These are phyloP conservation scores for Podaxis mareebaensis DNA, from an alignment of 768 basidiomycete genomes.

Conservation along the genomic window DNA sequence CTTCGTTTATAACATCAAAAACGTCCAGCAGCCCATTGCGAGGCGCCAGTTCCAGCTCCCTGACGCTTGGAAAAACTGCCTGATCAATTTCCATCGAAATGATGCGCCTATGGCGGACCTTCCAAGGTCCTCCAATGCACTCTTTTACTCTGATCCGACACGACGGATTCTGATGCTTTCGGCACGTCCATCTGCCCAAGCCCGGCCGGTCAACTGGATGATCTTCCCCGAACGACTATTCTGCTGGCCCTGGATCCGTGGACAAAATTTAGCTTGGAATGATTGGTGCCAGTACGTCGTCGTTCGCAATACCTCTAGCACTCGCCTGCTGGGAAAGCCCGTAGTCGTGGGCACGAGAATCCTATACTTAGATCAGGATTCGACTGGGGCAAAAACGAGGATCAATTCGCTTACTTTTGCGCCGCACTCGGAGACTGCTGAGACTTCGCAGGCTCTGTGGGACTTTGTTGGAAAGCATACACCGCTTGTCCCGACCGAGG, in stretches of 20 bases:
- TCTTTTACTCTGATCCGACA: constrained; percentile 60
- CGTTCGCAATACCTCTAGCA: constrained; percentile 40
- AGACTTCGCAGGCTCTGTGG: constrained; percentile 36
- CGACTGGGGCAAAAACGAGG: constrained; percentile 25
- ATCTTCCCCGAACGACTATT: constrained; percentile 58
- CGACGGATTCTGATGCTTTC: constrained; percentile 49
- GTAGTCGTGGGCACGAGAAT: constrained; percentile 48
- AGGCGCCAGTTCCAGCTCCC: constrained; percentile 61
- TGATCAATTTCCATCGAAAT: constrained; percentile 51
- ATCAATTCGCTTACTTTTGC: constrained; percentile 44
- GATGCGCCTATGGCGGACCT: constrained; percentile 37
- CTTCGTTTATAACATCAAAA: constrained; percentile 47
- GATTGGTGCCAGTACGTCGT: constrained; percentile 55
- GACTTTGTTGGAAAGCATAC: constrained; percentile 41
- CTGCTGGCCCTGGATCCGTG: constrained; percentile 37
- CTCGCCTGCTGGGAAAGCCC: constrained; percentile 33
- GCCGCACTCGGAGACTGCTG: constrained; percentile 37
- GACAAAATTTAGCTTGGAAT: constrained; percentile 50
- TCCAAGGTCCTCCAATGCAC: constrained; percentile 37
- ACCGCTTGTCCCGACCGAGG: constrained; percentile 42
- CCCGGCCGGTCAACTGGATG: constrained; percentile 45
- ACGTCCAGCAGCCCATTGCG: constrained; percentile 40
- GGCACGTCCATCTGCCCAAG: constrained; percentile 39
- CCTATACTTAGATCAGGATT: constrained; percentile 44
- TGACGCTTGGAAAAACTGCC: constrained; percentile 46